Evolutionary conservation across 2,329 filamentous ascomycete species (phyloP).

Genomic region (Herpotrichia juniperi): DNA sequence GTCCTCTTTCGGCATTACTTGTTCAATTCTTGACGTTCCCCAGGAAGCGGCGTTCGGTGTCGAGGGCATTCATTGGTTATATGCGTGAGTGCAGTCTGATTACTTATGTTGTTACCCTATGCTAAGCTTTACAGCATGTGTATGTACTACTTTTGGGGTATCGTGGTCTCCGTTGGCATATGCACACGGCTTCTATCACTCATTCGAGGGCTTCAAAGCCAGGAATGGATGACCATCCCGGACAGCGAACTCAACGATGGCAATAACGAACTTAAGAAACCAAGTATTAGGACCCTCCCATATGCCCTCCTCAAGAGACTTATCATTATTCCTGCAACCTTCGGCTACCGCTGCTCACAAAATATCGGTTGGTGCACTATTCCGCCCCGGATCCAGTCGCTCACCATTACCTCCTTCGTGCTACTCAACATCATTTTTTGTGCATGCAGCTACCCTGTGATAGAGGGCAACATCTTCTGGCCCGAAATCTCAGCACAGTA

Average conservation of each 20-base stretch:
- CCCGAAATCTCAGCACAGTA: slow-evolving; percentile 45
- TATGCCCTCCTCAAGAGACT: slow-evolving; percentile 32
- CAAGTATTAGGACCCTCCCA: slow-evolving; percentile 4
- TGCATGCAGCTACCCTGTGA: slow-evolving; percentile 52
- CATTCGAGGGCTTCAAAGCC: slow-evolving; percentile 13
- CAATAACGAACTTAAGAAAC: background rate
- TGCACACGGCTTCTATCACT: slow-evolving; percentile 26
- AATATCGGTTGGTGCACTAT: slow-evolving; percentile 53
- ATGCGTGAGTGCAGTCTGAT: slow-evolving; percentile 26
- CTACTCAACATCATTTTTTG: slow-evolving; percentile 52
- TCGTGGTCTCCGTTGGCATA: slow-evolving; percentile 31
- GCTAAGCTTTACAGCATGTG: slow-evolving; percentile 21
- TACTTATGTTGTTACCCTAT: background rate
- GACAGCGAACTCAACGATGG: background rate
- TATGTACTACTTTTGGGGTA: slow-evolving; percentile 41
- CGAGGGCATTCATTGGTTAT: slow-evolving; percentile 35
- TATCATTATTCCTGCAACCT: slow-evolving; percentile 52
- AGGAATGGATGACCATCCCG: slow-evolving; percentile 13
- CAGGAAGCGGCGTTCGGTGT: slow-evolving; percentile 35
- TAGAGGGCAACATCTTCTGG: slow-evolving; percentile 55
- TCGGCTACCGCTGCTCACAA: slow-evolving; percentile 50
- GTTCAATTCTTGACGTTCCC: background rate
- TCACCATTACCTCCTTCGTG: slow-evolving; percentile 54
- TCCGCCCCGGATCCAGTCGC: slow-evolving; percentile 54
- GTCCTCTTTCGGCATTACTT: background rate